Percentiles rank a stretch among this genome's conserved stretches.
Conservation (phyloP, 768 basidiomycete genomes). For the Trametes cinnabarina region DNA sequence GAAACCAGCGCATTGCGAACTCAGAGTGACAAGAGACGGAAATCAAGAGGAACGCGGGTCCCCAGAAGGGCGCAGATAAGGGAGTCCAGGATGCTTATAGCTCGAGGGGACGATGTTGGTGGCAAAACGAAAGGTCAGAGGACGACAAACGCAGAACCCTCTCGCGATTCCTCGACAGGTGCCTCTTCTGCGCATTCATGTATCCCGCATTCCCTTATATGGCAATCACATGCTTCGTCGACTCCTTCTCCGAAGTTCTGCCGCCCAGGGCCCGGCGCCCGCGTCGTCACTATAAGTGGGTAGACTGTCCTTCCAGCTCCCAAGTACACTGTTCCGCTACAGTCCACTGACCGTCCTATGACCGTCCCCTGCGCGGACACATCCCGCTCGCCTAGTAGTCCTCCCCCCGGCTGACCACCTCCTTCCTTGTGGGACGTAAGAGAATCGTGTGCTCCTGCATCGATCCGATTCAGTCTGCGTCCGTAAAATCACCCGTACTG, state of each 20-base stretch:
- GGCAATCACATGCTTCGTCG: conserved; percentile 16
- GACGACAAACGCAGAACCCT: conserved; percentile 13
- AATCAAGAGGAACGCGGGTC: neutral
- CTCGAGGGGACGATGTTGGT: neutral
- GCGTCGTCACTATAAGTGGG: conserved; percentile 10
- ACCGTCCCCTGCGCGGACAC: neutral
- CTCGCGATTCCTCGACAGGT: neutral
- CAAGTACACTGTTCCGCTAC: neutral
- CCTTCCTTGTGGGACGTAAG: conserved; percentile 80
- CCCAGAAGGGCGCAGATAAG: neutral
- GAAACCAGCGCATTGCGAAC: conserved; percentile 12
- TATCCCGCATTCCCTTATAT: neutral
- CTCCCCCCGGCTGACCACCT: conserved; percentile 80
- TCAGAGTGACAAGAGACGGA: neutral
- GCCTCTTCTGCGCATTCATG: neutral
- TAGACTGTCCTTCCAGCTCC: conserved; percentile 7
- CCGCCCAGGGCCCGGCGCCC: neutral
- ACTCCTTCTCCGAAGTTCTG: conserved; percentile 5
- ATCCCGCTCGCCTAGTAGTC: conserved; percentile 54
- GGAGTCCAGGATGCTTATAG: conserved; percentile 1
- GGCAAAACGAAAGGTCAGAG: conserved; percentile 19
- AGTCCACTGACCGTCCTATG: conserved; percentile 12
- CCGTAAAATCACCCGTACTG: neutral
- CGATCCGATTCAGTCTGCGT: neutral
- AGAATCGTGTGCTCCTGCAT: conserved; percentile 81